Percentiles rank a stretch among this genome's conserved stretches.
Conservation (phyloP, 768 basidiomycete species). For the Leccinum fibrillosum region DNA sequence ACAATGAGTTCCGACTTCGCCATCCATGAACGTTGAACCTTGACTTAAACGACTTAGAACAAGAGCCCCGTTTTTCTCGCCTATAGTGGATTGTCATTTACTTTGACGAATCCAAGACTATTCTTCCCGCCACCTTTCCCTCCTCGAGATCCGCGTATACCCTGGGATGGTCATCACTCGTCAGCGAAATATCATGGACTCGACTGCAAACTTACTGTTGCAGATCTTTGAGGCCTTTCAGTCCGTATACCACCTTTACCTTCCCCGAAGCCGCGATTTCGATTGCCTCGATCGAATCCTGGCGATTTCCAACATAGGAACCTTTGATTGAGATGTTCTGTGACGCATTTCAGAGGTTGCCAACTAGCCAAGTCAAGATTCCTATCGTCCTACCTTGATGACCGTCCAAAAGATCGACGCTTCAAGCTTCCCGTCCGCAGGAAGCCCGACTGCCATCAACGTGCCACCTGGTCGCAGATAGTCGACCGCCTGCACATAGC, state of each 20-base stretch:
- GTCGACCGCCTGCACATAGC: conserved; percentile 58
- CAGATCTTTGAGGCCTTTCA: conserved; percentile 50
- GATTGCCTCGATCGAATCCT: conserved; percentile 81
- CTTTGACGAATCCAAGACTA: conserved; percentile 36
- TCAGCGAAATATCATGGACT: not conserved
- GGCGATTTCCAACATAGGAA: conserved; percentile 66
- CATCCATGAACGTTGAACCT: not conserved
- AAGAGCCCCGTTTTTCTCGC: not conserved
- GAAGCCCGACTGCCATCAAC: conserved; percentile 78
- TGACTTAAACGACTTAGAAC: not conserved
- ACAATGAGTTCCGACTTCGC: not conserved
- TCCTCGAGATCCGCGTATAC: conserved; percentile 39
- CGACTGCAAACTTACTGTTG: conserved; percentile 39
- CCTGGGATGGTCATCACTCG: conserved; percentile 9
- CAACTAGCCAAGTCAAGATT: no score
- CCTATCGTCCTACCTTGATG: conserved; percentile 40
- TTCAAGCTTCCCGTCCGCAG: conserved; percentile 52
- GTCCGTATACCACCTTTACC: conserved; percentile 56
- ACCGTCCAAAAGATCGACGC: conserved; percentile 74
- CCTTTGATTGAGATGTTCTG: conserved; percentile 28
- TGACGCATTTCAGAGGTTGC: not conserved
- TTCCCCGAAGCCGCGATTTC: conserved; percentile 69
- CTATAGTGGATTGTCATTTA: conserved; percentile 1
- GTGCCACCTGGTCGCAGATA: conserved; percentile 73
- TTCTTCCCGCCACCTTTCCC: conserved; percentile 42